Percentiles rank a stretch among this genome's conserved stretches.
phyloP scores from a whole-genome alignment of 1,139 yeast species.

The Magnusiomyces tetraspermus region DNA sequence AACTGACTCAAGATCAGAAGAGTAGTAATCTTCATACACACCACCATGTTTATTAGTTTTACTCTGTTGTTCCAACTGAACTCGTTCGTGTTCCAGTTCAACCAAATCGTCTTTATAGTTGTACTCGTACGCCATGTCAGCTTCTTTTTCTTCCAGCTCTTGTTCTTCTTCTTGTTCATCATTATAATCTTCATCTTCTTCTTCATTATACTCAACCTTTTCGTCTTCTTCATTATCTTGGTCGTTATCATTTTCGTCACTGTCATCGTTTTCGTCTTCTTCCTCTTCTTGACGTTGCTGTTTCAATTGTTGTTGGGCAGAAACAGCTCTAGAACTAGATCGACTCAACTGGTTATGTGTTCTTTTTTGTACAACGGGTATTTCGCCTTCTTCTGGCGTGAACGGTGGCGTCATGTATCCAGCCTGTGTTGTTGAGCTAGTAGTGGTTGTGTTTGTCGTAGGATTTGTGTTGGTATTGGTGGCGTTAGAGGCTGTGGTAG shows the following conservation, averaged over 20 bases:
- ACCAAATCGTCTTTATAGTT: not conserved
- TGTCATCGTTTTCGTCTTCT: not conserved
- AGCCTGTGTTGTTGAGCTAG: constrained; percentile 6
- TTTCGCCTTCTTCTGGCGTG: constrained; percentile 14
- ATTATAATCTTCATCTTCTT: not conserved
- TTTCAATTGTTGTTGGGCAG: not conserved
- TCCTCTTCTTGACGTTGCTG: not conserved
- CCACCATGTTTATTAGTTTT: too few relatives aligned
- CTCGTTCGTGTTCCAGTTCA: not conserved
- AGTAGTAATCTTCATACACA: too few relatives aligned
- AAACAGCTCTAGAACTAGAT: not conserved
- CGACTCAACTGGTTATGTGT: not conserved
- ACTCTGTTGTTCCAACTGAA: too few relatives aligned
- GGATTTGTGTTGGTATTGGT: not conserved
- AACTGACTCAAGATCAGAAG: too few relatives aligned
- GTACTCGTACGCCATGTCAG: not conserved
- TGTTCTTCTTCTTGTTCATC: not conserved
- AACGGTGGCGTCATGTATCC: constrained; percentile 21
- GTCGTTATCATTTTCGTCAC: not conserved
- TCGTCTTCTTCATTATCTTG: not conserved
- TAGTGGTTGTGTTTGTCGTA: constrained; percentile 3
- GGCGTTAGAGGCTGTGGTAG: not conserved
- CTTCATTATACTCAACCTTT: not conserved
- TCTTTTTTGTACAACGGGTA: not conserved
- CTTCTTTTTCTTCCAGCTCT: not conserved